phyloP scores from a whole-genome alignment of 352 stramenopile species.

The Phytophthora cactorum region DNA sequence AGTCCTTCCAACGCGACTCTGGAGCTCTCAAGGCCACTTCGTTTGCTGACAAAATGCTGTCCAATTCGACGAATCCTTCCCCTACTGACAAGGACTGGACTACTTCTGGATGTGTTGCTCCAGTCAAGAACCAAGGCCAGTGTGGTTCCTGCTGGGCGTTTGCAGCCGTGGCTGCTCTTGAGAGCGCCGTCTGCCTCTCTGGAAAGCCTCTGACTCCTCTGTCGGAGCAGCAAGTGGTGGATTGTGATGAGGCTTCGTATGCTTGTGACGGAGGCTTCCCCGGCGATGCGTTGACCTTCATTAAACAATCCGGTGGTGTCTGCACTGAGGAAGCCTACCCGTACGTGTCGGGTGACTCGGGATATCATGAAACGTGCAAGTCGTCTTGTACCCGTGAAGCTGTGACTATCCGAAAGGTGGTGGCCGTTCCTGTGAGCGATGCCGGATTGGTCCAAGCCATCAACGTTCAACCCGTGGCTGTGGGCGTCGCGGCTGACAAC shows the following conservation, averaged over 20 bases:
- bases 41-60: background rate
- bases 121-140: constrained; percentile 95
- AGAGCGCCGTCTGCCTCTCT: constrained; percentile 90
- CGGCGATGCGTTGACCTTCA: constrained; percentile 90
- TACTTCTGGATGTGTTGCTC: constrained; percentile 55
- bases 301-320: constrained; percentile 82
- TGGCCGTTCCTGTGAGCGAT: constrained; percentile 77
- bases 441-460: constrained; percentile 87
- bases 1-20: constrained; percentile 40
- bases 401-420: constrained; percentile 51
- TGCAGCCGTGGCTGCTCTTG: constrained; percentile 90
- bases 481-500: constrained; percentile 97
- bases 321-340: constrained; percentile 78
- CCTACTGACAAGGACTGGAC: constrained; percentile 64
- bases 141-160: constrained; percentile 99
- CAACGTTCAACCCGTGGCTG: constrained; percentile 91
- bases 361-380: constrained; percentile 40
- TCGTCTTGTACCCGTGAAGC: constrained; percentile 41
- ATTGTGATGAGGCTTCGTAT: constrained; percentile 86
- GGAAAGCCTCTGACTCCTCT: constrained; percentile 78
- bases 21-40: constrained; percentile 4
- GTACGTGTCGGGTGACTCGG: constrained; percentile 73
- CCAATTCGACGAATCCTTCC: constrained; percentile 16
- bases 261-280: constrained; percentile 92
- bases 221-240: constrained; percentile 93